A percentile compares a stretch with the other conserved stretches of the same genome.
Conservation (phyloP, 2,329 filamentous ascomycete genomes). For the Alternaria novae-zelandiae region DNA sequence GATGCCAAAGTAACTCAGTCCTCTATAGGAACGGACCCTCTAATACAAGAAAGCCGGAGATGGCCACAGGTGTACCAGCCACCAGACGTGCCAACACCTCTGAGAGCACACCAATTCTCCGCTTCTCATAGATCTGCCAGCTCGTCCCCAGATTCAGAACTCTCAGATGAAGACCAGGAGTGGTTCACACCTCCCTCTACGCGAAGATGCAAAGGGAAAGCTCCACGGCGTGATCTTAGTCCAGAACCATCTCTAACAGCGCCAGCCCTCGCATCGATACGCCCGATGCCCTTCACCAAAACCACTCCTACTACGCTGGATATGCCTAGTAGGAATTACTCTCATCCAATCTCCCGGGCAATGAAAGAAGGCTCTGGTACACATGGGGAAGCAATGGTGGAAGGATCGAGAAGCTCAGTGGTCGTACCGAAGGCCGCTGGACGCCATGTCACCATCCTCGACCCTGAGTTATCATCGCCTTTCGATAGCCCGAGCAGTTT, state of each 20-base stretch:
- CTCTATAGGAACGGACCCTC: not conserved
- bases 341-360: not conserved
- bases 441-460: not conserved
- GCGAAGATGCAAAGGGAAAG: slow-evolving; percentile 2
- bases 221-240: not conserved
- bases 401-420: not conserved
- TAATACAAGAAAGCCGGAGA: not conserved
- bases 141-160: slow-evolving; percentile 2
- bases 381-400: not conserved
- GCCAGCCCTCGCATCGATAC: not conserved
- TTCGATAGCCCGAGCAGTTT: not conserved
- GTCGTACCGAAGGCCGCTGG: not conserved
- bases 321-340: not conserved
- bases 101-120: not conserved
- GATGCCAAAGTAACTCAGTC: not conserved
- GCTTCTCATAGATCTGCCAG: not conserved
- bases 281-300: not conserved
- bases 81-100: not conserved
- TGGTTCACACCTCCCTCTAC: slow-evolving; percentile 26
- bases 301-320: not conserved
- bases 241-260: not conserved
- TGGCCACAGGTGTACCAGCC: slow-evolving; percentile 1
- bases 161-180: slow-evolving; percentile 14
- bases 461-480: not conserved
- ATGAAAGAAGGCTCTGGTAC: not conserved